These are phyloP conservation scores for Colletotrichum limetticola DNA, from an alignment of 2,329 filamentous ascomycete species.

Conservation along the genomic window DNA sequence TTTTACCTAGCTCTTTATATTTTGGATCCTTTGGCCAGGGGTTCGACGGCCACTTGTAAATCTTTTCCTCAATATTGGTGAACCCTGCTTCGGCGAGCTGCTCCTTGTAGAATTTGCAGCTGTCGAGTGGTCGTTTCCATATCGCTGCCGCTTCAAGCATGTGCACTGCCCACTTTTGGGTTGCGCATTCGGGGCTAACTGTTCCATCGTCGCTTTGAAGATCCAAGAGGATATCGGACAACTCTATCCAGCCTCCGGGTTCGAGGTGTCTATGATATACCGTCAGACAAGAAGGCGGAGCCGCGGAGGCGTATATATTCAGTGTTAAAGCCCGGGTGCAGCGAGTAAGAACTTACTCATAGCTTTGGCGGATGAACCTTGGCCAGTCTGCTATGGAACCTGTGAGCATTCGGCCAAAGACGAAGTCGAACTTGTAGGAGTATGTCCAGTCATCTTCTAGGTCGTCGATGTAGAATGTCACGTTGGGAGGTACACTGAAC, in stretches of 20 bases:
- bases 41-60: conserved; percentile 62
- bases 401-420: conserved; percentile 52
- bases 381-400: conserved; percentile 49
- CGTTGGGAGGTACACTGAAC: conserved; percentile 57
- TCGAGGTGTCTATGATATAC: conserved; percentile 41
- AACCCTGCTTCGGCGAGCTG: conserved; percentile 64
- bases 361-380: conserved; percentile 49
- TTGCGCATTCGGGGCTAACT: conserved; percentile 37
- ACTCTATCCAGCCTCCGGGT: conserved; percentile 57
- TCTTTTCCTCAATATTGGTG: conserved; percentile 57
- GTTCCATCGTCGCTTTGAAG: conserved; percentile 55
- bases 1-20: conserved; percentile 61
- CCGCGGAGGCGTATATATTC: too few relatives aligned
- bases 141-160: conserved; percentile 45
- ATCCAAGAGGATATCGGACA: conserved; percentile 54
- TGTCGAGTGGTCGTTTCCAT: conserved; percentile 44
- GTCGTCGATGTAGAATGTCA: conserved; percentile 59
- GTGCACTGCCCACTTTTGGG: conserved; percentile 45
- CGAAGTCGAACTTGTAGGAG: conserved; percentile 51
- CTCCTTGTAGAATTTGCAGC: conserved; percentile 43
- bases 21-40: conserved; percentile 62
- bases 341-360: conserved; percentile 37
- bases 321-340: too few relatives aligned
- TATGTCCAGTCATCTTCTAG: conserved; percentile 54
- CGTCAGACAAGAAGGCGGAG: too few relatives aligned